Conservation (phyloP, 2,329 filamentous ascomycete genomes). For the Hypoxylon sp. region DNA sequence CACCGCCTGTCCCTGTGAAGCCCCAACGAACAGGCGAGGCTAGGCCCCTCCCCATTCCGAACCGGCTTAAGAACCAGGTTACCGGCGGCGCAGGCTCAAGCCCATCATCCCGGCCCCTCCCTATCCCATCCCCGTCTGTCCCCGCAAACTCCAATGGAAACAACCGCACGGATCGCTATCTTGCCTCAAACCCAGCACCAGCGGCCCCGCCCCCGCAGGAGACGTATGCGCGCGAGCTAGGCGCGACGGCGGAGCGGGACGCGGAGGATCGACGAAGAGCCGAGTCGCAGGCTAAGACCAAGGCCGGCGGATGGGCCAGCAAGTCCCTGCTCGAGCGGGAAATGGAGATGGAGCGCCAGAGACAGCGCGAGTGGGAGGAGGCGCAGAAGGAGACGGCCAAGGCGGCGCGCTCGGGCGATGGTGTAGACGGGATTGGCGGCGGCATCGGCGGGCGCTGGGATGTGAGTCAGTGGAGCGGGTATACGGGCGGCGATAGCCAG, state of each 20-base stretch:
- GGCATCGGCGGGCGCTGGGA: slow-evolving; percentile 80
- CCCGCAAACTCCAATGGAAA: slow-evolving; percentile 39
- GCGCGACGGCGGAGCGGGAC: slow-evolving; percentile 72
- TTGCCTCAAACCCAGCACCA: slow-evolving; percentile 69
- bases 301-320: slow-evolving; percentile 73
- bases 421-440: slow-evolving; percentile 75
- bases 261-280: slow-evolving; percentile 72
- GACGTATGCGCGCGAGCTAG: slow-evolving; percentile 69
- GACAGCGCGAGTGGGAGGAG: slow-evolving; percentile 85
- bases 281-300: slow-evolving; percentile 72
- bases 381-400: slow-evolving; percentile 75
- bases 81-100: slow-evolving; percentile 51
- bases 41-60: slow-evolving; percentile 70
- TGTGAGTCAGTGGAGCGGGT: slow-evolving; percentile 81
- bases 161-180: slow-evolving; percentile 71
- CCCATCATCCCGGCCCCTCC: slow-evolving; percentile 49
- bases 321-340: slow-evolving; percentile 83
- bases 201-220: slow-evolving; percentile 58
- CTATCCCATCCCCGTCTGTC: slow-evolving; percentile 46
- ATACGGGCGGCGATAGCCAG: slow-evolving; percentile 81
- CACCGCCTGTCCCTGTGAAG: slow-evolving; percentile 50
- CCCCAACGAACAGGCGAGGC: slow-evolving; percentile 59
- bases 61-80: slow-evolving; percentile 42
- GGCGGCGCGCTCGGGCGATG: slow-evolving; percentile 65
- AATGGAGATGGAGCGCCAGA: slow-evolving; percentile 83